phyloP scores from a whole-genome alignment of 2,329 filamentous ascomycete genomes.

The Apiospora hydei region DNA sequence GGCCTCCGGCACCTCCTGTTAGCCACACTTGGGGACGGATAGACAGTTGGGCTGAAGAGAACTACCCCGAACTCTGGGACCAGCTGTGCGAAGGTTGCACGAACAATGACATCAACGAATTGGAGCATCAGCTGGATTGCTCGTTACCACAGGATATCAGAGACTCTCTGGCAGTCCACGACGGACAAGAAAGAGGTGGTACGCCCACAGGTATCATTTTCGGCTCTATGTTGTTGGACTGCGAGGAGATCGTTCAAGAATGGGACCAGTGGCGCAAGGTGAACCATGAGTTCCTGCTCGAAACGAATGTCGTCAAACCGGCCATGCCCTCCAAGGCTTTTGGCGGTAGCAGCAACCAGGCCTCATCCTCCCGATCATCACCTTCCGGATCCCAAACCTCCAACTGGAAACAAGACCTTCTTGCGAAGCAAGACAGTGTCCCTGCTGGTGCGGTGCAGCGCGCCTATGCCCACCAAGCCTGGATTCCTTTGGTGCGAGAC shows the following conservation, averaged over 20 bases:
- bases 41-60: conserved; percentile 90
- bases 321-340: conserved; percentile 75
- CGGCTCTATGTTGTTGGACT: conserved; percentile 93
- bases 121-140: conserved; percentile 95
- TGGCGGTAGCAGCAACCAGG: conserved; percentile 62
- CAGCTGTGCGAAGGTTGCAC: conserved; percentile 93
- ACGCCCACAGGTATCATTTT: conserved; percentile 92
- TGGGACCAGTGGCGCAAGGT: conserved; percentile 97
- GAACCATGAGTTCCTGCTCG: conserved; percentile 84
- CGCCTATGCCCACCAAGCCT: conserved; percentile 89
- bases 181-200: conserved; percentile 96
- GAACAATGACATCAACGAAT: conserved; percentile 92
- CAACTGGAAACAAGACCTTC: conserved; percentile 85
- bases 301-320: conserved; percentile 64
- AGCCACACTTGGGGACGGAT: conserved; percentile 93
- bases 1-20: conserved; percentile 88
- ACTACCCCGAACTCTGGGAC: conserved; percentile 94
- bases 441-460: conserved; percentile 88
- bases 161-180: conserved; percentile 88
- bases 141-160: conserved; percentile 92
- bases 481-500: conserved; percentile 95
- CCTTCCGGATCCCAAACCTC: conserved; percentile 58
- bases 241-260: conserved; percentile 97
- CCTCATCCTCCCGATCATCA: conserved; percentile 72
- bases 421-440: conserved; percentile 85